These are phyloP conservation scores for Trichoderma sp. DNA, from an alignment of 2,329 filamentous ascomycete genomes.

Conservation along the genomic window DNA sequence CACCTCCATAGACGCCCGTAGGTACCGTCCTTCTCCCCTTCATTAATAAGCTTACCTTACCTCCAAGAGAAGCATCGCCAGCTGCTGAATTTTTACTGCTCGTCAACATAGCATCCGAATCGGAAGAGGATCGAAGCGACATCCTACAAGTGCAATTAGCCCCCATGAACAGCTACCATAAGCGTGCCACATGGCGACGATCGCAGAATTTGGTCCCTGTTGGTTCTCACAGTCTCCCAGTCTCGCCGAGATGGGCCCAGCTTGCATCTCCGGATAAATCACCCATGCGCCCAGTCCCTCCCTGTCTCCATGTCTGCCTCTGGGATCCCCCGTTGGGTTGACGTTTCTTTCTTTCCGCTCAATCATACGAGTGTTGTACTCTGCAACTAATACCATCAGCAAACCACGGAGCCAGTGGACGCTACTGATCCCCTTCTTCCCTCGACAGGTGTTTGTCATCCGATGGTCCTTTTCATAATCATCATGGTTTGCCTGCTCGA, in stretches of 20 bases:
- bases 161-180: background rate
- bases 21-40: background rate
- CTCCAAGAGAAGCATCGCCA: background rate
- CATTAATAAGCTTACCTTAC: background rate
- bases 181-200: slow-evolving; percentile 2
- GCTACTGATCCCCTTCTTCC: too few species aligned
- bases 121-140: background rate
- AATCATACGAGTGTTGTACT: too few species aligned
- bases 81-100: background rate
- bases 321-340: background rate
- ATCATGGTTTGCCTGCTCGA: background rate
- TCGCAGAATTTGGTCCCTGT: too few species aligned
- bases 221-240: background rate
- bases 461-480: too few species aligned
- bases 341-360: background rate
- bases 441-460: too few species aligned
- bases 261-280: background rate
- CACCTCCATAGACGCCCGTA: background rate
- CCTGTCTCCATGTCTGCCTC: background rate
- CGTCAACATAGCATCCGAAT: background rate
- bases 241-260: background rate
- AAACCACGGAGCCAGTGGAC: background rate
- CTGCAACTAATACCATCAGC: too few species aligned
- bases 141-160: background rate
- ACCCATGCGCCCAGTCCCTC: background rate